Evolutionary conservation across 2,329 filamentous ascomycete genomes (phyloP), one percentile per base, ranked within the genome.

Genomic region (Colletotrichum godetiae): DNA sequence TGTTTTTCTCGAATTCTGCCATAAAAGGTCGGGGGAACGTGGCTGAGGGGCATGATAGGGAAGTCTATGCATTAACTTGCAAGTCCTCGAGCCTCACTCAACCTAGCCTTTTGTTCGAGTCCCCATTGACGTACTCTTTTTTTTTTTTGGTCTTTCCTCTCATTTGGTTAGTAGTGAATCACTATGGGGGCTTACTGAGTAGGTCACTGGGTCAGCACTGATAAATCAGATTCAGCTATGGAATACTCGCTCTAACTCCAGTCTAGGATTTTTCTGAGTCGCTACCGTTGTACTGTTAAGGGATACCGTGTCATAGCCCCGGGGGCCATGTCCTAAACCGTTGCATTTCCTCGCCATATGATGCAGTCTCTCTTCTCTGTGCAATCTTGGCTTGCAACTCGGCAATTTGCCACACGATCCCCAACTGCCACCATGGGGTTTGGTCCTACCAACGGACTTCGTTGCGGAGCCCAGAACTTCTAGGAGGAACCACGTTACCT

Each of bases 381-480:
- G 42, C 42, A 49, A n/a, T 49, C 15, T 49, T 8, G 10, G 42
- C 19, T 49, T n/a, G 19, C 19, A n/a, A 49, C n/a, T 49, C 8
- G 19, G 42, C 42, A 4, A 49, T 49, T 49, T 22, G 1, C 42
- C 42, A 49, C 8, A n/a, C 42, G 19, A 49, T 8, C 19, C 4
- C 15, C 4, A 24, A 19, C 4, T 2, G 61, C 10, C 13, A 29
- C 19, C 5, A 37, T 12, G 27, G 4, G 4, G 11, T 24, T 49
- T n/a, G 8, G 8, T 19, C 8, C 56, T 65, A 52, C 29, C 37
- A 24, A 31, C 59, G 27, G 12, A 69, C 29, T 52, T 72, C 69
- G 12, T 72, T 62, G n/a, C 65, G 66, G 24, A 72, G 58, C 13
- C 64, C 69, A 19, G 69, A 72, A 42, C 46, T 46, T 29, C 19